Conservation (phyloP, 129 eudicot genomes). For the Lactuca saligna region DNA sequence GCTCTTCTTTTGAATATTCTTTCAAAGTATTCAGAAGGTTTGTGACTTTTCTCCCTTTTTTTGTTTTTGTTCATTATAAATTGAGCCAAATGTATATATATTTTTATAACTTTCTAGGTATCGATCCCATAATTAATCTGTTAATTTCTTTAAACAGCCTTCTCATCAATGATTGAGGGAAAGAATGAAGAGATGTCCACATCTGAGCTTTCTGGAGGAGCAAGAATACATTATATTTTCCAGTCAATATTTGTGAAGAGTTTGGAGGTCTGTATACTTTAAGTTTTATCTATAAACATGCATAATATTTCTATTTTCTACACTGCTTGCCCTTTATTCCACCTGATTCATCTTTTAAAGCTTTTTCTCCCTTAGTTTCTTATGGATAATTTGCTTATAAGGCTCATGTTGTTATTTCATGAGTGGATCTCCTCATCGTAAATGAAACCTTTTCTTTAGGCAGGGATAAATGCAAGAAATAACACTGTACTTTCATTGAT, state of each 20-base stretch:
- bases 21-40: slow-evolving; percentile 90
- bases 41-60: not conserved
- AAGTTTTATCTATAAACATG: not conserved
- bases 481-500: no score
- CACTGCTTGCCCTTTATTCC: not conserved
- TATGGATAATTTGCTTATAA: not conserved
- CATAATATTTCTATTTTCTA: not conserved
- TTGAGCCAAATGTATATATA: slow-evolving; percentile 1
- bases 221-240: slow-evolving; percentile 89
- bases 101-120: not conserved
- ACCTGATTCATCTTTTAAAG: not conserved
- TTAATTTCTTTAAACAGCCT: slow-evolving; percentile 51
- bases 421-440: slow-evolving; percentile 7
- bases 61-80: slow-evolving; percentile 4
- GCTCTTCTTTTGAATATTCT: slow-evolving; percentile 88
- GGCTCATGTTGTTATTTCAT: not conserved
- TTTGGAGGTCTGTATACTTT: slow-evolving; percentile 70
- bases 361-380: slow-evolving; percentile 15
- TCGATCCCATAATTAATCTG: not conserved
- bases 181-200: slow-evolving; percentile 97
- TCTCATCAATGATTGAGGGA: slow-evolving; percentile 93
- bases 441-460: not conserved
- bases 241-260: slow-evolving; percentile 92
- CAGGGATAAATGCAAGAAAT: no score
- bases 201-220: slow-evolving; percentile 94